A percentile compares a stretch with the other conserved stretches of the same genome.
Conservation (phyloP, 208 protist genomes). For the Sergeia podlipaevii region DNA sequence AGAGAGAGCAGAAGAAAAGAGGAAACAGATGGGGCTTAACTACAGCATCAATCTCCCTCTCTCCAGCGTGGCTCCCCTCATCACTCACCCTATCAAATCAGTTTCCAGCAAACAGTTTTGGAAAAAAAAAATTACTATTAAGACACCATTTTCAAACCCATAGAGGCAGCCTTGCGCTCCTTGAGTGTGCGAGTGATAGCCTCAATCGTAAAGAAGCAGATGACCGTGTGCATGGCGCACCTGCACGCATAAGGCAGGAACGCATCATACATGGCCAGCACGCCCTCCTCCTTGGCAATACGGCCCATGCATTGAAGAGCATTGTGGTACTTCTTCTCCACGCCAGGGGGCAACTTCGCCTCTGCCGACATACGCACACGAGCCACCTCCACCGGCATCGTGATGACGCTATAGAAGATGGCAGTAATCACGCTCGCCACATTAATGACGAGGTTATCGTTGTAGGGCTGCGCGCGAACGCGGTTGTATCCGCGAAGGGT, state of each 20-base stretch:
- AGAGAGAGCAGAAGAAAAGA: no score
- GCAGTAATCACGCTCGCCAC: slow-evolving; percentile 75
- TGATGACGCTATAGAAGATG: slow-evolving; percentile 80
- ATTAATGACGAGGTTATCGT: slow-evolving; percentile 80
- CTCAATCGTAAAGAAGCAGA: slow-evolving; percentile 91
- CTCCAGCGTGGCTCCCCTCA: no score
- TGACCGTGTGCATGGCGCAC: slow-evolving; percentile 84
- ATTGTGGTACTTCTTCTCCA: slow-evolving; percentile 62
- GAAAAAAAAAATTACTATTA: no score
- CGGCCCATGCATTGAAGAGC: slow-evolving; percentile 75
- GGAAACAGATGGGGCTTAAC: no score
- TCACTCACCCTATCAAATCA: no score
- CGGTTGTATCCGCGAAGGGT: slow-evolving; percentile 53
- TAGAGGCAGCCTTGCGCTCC: slow-evolving; percentile 16
- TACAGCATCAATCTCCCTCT: no score
- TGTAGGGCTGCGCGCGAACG: slow-evolving; percentile 18
- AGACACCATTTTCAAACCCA: slow-evolving; percentile 2
- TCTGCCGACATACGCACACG: slow-evolving; percentile 88
- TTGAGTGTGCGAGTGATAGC: slow-evolving; percentile 45
- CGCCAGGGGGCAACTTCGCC: slow-evolving; percentile 48
- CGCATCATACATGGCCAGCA: slow-evolving; percentile 75
- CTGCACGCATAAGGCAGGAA: slow-evolving; percentile 89
- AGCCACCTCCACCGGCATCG: slow-evolving; percentile 90
- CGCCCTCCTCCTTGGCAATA: slow-evolving; percentile 74
- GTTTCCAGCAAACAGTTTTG: no score